Conservation (phyloP, 495 filamentous ascomycete genomes). For the Aspergillus hancockii region DNA sequence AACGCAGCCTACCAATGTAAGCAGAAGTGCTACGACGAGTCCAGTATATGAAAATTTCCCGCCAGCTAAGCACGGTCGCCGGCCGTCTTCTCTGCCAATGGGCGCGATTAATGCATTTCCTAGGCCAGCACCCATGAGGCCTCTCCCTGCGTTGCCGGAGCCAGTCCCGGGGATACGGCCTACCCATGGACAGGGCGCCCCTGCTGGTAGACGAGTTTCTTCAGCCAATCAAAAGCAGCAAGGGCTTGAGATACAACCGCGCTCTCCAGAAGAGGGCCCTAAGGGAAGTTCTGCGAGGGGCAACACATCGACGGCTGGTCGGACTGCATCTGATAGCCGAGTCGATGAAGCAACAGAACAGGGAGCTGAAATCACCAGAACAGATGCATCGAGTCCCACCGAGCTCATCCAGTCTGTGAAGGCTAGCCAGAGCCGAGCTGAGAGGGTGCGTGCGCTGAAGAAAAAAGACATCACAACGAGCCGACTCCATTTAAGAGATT, state of each 20-base stretch:
- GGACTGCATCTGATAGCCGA: neutral
- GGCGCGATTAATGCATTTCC: constrained; percentile 40
- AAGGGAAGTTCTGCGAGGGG: neutral
- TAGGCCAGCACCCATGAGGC: constrained; percentile 39
- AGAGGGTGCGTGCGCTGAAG: constrained; percentile 28
- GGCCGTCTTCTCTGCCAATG: constrained; percentile 30
- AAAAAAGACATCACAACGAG: constrained; percentile 27
- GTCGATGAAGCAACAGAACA: neutral
- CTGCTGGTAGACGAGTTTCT: neutral
- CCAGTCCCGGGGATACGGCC: constrained; percentile 4
- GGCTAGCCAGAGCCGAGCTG: constrained; percentile 21
- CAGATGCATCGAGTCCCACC: neutral
- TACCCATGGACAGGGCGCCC: neutral
- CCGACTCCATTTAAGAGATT: constrained; percentile 16
- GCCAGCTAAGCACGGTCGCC: constrained; percentile 18
- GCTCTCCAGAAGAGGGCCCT: neutral
- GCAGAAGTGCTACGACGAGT: constrained; percentile 1
- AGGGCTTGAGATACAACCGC: neutral
- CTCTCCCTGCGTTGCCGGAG: constrained; percentile 37
- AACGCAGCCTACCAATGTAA: constrained; percentile 1
- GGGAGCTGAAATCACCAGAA: neutral
- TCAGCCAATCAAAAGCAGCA: neutral
- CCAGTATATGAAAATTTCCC: constrained; percentile 12
- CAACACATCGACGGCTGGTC: neutral
- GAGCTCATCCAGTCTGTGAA: constrained; percentile 9